Evolutionary conservation across 2,329 filamentous ascomycete genomes (phyloP).

Genomic region (Sporothrix brasiliensis): DNA sequence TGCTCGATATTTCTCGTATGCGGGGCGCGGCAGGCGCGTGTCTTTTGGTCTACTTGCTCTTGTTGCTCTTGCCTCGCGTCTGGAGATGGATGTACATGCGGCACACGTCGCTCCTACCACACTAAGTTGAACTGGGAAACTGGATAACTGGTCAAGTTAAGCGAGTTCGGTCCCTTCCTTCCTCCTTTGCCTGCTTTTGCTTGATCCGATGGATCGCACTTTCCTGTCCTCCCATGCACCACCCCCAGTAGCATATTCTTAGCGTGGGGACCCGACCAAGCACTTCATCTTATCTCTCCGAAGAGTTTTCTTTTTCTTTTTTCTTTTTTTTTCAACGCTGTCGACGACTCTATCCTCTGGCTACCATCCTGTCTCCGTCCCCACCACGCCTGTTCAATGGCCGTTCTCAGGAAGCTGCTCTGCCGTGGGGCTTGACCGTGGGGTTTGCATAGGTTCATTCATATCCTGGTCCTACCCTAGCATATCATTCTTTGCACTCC

Average conservation of each 20-base stretch:
- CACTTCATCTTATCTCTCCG: too few relatives aligned
- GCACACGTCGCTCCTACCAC: neutral
- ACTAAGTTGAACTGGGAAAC: conserved; percentile 16
- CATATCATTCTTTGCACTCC: neutral
- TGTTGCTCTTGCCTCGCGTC: neutral
- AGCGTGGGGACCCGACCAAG: neutral
- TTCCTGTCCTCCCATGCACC: neutral
- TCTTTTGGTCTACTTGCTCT: neutral
- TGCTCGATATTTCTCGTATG: neutral
- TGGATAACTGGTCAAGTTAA: neutral
- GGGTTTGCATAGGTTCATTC: conserved; percentile 6
- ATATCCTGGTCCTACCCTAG: neutral
- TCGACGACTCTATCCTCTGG: neutral
- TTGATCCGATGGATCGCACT: neutral
- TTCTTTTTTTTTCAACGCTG: too few relatives aligned
- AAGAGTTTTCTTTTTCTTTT: too few relatives aligned
- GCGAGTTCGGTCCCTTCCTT: neutral
- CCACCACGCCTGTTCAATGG: conserved; percentile 1
- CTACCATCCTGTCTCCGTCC: neutral
- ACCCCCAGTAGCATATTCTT: neutral
- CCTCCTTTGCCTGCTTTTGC: neutral
- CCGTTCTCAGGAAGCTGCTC: conserved; percentile 2
- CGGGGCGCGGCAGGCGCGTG: too few relatives aligned
- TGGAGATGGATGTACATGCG: neutral
- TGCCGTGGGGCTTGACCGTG: neutral